Evolutionary conservation across 371 early-diverging fungal species (phyloP), one percentile per base, ranked within the genome.

Genomic region (Mucor circinelloides): DNA sequence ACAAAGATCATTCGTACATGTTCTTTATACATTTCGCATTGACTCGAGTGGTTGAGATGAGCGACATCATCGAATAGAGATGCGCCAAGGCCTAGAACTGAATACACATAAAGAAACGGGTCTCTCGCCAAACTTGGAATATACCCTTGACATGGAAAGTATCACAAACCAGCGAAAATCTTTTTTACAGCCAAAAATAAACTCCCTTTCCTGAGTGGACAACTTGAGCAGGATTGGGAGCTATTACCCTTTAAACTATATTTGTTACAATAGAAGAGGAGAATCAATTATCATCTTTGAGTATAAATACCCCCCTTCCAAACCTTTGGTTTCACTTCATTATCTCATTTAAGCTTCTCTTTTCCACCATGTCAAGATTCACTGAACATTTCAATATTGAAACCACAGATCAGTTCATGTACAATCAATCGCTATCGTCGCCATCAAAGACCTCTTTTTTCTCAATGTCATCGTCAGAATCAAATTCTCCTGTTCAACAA

Each of bases 361-460:
- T 12, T 67, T 40, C 10, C 3, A 40, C 31, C 3, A 72, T 72
- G 72, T 64, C 72, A 60, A 59, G 72, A 50, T 72, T 72, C 32
- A 72, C 68, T 34, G 72, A 72, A 57, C 72, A 72, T 44, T 72
- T 72, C 57, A 65, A 72, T 60, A 52, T 71, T 44, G 58, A 52
- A 32, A 27, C 19, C 10, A 13, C 38, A 54, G 55, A 58, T 55
- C 66, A 65, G 42, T 52, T 60, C 36, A 60, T 63, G 6, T 57
- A 71, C 36, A 21, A 58, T 8, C 59, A 63, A 48, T 21, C 48
- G 31, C 15, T 66, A 31, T 21, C 46, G 21, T 71, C 71, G 44
- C 66, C 70, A 38, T 70, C 70, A 31, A 70, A 70, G 52, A 31
- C 57, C 17, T 70, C 70, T 2, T 62, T 70, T 38, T 48, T 57